Base-by-base conservation (phyloP, 129 eudicot genomes). In the Pulicaria dysenterica region DNA sequence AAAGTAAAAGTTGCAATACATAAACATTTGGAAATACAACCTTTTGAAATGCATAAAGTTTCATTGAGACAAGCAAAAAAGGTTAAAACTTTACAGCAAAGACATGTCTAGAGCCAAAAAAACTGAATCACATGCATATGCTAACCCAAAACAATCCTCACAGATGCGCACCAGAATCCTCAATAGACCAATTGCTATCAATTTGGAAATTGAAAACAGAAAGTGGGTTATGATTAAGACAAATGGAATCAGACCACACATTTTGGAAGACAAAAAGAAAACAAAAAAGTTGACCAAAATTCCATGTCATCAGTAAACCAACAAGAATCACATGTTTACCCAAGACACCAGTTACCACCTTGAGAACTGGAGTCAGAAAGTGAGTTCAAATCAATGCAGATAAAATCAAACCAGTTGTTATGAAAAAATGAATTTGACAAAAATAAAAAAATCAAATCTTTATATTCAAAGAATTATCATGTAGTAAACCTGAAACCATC, bases 81-180 rank as follows among this genome's bases (percentile, higher is more conserved):
- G 74, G 67, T 76, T 74, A 76, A 67, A 73, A 38, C 78, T 73
- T 73, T 73, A 73, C 78, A 73, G 78, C 78, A 61, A 73, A 57
- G 67, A 76, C 68, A 76, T 67, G 47, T 37, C 57, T 47, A 72
- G 53, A 74, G 36, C 64, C 65, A 42, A 64, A 62, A 51, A 50
- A 68, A 60, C 4, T 44, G 60, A 70, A 78, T 61, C 82, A 78
- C 77, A 78, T 24, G 31, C 31, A 24, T 70, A 24, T 70, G 82
- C 48, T 19, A 49, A 78, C 72, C 77, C 49, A 69, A 60, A 69
- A 69, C 38, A 59, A 60, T 51, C 57, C 70, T 65, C 56, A 65
- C 73, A 54, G 10, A 70, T 70, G 11, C 10, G 55, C 64, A 42
- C 74, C 70, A 59, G 58, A 39, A 53, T 69, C 51, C 10, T 53